Percentiles rank a stretch among this genome's conserved stretches.
Evolutionary conservation across 345 rosid genomes (phyloP).

Genomic region (Eucalyptus albens): DNA sequence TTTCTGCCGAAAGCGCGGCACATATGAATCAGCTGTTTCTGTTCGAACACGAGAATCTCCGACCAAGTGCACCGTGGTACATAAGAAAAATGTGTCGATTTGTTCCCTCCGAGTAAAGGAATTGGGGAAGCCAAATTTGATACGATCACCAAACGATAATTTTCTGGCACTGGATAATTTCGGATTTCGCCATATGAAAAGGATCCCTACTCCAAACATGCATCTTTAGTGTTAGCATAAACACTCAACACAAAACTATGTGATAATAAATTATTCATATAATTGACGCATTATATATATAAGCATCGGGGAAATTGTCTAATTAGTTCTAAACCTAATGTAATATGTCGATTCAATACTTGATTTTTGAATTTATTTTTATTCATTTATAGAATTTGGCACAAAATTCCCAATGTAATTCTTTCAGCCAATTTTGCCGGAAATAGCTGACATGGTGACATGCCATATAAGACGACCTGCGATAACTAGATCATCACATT

Average conservation of each 20-base stretch:
- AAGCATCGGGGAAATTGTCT: background rate
- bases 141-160: background rate
- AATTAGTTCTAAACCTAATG: background rate
- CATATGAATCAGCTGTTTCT: background rate
- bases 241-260: background rate
- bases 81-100: background rate
- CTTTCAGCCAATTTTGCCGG: background rate
- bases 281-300: background rate
- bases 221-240: background rate
- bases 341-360: background rate
- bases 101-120: background rate
- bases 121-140: background rate
- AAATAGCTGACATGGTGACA: background rate
- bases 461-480: accelerated
- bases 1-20: background rate
- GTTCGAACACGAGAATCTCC: background rate
- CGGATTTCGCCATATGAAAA: too few species aligned
- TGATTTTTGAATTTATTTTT: background rate
- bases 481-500: background rate
- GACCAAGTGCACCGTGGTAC: background rate
- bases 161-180: background rate
- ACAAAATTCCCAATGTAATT: background rate
- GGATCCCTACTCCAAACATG: background rate
- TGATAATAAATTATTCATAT: background rate
- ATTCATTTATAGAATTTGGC: background rate